Evolutionary conservation across 768 basidiomycete genomes (phyloP), one percentile per base, ranked within the genome.

Genomic region (Hygrophoropsis aurantiaca): DNA sequence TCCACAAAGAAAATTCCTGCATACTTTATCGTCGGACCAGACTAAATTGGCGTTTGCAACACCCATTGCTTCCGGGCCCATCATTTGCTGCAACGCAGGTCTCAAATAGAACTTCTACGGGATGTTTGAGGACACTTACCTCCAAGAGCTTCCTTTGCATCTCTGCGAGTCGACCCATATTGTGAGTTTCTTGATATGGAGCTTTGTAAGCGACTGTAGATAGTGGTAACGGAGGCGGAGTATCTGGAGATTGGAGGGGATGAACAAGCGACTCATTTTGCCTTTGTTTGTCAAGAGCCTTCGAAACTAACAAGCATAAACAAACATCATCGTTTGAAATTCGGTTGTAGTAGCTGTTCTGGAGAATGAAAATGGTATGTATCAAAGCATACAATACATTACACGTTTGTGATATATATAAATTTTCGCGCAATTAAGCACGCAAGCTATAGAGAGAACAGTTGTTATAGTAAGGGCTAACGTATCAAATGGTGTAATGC

Each of bases 11-110:
- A 93, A 98, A 72, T 98, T 97, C 64, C 89, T 81, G 80, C 97
- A 98, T 7, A 98, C 95, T 78, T 97, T 97, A 58, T 95, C 94
- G 69, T 94, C 91, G 25, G 83, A 85, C 90, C 94, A 94, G 53
- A 85, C 83, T 50, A 97, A 76, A 71, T 97, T 94, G 55, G 87
- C 85, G 57, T 90, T 92, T 37, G 90, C 84, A 36, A 94, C 85
- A 58, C 97, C 97, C 92, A 99, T 95, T 16, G 97, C 94, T 72
- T 99, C 95, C 38, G 95, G 90, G n/a, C 93, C 95, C 94, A 97
- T 97, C 93, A 95, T 97, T 94, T 97, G 94, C 94, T 97, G 53
- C 42, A 50, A 50, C 13, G 6, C 13, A 13, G 27, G 6, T 30
- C 7, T 30, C 27, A 30, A 13, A 30, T 30, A 13, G 13, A 13